Base-by-base conservation (phyloP, 345 rosid genomes). In the Eucalyptus leucophloia region DNA sequence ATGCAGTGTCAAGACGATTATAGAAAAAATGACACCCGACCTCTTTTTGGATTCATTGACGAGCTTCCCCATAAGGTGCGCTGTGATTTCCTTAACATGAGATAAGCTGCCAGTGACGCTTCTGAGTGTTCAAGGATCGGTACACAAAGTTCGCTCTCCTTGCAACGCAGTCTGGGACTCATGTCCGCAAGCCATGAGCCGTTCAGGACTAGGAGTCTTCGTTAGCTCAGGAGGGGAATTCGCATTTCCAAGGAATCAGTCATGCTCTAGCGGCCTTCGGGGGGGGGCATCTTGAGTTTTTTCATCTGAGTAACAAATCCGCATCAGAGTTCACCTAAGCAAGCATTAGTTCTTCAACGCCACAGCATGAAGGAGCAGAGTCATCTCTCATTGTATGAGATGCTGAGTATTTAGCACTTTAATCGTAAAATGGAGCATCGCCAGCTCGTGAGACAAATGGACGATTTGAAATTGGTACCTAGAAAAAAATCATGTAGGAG, bases 311-410 rank as follows among this genome's bases (percentile, higher is more conserved):
- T 40, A 93, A 94, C 44, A 97, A 97, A 91, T 95, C 96, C 89
- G 90, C 96, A 89, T 98, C 98, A 7, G 99, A 98, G 89, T 98
- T 96, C 89, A 96, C 92, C 92, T 97, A 98, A 88, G 98, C 98
- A 93, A 98, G 95, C 98, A 96, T 94, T 86, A 96, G 89, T 24
- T 97, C 91, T 97, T 97, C 7, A 97, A 72, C 13, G 83, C 45
- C 98, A 89, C 92, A 95, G 32, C 34, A 44, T 26, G 1, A 26
- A 26, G 37, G 42, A 49, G 24, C 83, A 72, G 45, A 72, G 83
- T 37, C 30, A 77, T 12, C 47, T 40, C 47, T 2, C 47, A 23
- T 77, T 77, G 16, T 77, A 37, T 40, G 28, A 11, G 47, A 77
- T 40, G 85, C 2, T 21, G 47, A 1, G 47, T 77, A 21, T 11